Base-by-base conservation (phyloP, 2,329 filamentous ascomycete genomes). In the Zelopaecilomyces penicillatus region DNA sequence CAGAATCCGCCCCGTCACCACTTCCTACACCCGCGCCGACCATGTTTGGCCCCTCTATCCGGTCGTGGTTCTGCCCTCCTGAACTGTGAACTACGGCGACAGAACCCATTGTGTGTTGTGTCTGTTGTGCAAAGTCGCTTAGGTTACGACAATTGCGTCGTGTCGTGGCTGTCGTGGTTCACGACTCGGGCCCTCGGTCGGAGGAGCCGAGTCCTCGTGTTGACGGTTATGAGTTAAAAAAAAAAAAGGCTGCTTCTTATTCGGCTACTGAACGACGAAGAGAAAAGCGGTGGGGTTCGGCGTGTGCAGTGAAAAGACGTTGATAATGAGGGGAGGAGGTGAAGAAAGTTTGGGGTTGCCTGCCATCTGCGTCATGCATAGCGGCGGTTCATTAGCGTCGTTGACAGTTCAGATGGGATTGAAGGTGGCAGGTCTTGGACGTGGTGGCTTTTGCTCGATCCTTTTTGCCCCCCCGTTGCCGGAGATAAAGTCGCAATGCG, bases 1-100 rank as follows among this genome's bases (percentile, higher is more conserved):
- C 67, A 44, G 67, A 65, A 45, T 63, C 63, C 43, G 50, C 52
- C 41, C 40, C 42, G 42, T 45, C 53, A 27, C 39, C 39, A 0
- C 45, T 39, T 11, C 53, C 43, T 27, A 47, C 41, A 37, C 54
- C 52, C 9, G 50, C 37, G 37, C 57, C 53, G 40, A 54, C 47
- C 45, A 62, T 55, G 37, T 55, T 54, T 36, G 60, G 51, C 50
- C 53, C 53, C 32, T 53, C 52, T 47, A 60, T 48, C 52, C 55
- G 52, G 40, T 59, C 57, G 51, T 61, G 52, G 45, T 56, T 54
- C 35, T 61, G 57, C 37, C 52, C 47, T 34, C 39, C 37, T 11
- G 49, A 45, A 39, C 47, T 50, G 43, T 48, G 38, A 12, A 39
- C 41, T 26, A 42, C 44, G 37, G 39, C 42, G 26, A 51, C 30